Base-by-base conservation (phyloP, 2,329 filamentous ascomycete species). In the Sclerotinia nivalis region DNA sequence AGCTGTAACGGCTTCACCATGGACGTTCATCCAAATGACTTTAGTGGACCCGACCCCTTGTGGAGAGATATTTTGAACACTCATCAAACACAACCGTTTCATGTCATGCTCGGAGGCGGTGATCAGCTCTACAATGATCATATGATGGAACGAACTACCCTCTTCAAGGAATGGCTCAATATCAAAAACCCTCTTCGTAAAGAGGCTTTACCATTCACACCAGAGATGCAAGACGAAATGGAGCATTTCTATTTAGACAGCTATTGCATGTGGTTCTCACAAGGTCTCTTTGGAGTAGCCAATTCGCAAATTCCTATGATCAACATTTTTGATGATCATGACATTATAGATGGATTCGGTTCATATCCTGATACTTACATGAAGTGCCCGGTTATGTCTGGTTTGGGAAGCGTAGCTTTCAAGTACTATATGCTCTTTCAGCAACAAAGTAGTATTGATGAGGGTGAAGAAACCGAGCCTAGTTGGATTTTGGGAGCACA, bases 381-480 rank as follows among this genome's bases (percentile, higher is more conserved):
- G 93, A 88, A 87, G 73, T 93, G 92, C 3, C 91, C 93, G 0
- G 92, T 98, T 0, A 97, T 99, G 78, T 91, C 90, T 2, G 96
- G 96, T 0, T 81, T 99, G 12, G 96, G 96, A 2, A 91, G 91
- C 50, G 89, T 98, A 64, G 95, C 95, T 0, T 98, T 96, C 86
- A 99, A 99, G 80, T 99, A 98, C 81, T 99, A 99, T 77, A 91
- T 99, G 89, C 86, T 99, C 12, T 99, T 99, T 82, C 96, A 99
- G 80, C 96, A 99, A 75, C 96, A 99, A 80, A 97, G 91, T 74
- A 84, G 97, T 4, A 82, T 88, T 0, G 87, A 90, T 59, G 96
- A 99, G 81, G 93, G 90, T 0, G 90, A 96, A 74, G 84, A 86
- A 49, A 87, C 91, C 3, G 96, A 99, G 79, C 93, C 95, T 2